Conservation (phyloP, 768 basidiomycete genomes). For the Chalciporus piperatus region DNA sequence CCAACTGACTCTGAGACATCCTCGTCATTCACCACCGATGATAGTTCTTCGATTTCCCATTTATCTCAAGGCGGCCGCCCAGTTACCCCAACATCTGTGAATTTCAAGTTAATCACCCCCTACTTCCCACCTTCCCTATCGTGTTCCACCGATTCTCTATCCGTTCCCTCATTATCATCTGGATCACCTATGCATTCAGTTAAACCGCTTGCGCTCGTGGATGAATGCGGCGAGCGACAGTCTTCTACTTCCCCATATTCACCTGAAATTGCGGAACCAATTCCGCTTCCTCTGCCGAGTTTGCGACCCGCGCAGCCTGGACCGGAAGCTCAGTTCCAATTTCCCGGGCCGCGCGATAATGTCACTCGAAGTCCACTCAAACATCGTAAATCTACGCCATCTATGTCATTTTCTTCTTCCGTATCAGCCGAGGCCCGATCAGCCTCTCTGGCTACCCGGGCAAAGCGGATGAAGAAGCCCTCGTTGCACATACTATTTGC, state of each 20-base stretch:
- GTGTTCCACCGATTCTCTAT: constrained; percentile 60
- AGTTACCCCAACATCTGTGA: constrained; percentile 34
- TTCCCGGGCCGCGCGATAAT: constrained; percentile 40
- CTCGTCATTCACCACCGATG: constrained; percentile 28
- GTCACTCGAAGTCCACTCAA: constrained; percentile 30
- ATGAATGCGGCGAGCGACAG: constrained; percentile 27
- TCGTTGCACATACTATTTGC: constrained; percentile 68
- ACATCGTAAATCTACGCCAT: constrained; percentile 37
- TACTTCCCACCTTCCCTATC: constrained; percentile 49
- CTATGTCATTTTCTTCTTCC: constrained; percentile 32
- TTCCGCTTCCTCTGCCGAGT: constrained; percentile 24
- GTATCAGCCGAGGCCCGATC: constrained; percentile 33
- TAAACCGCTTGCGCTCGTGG: constrained; percentile 38
- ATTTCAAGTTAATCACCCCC: constrained; percentile 25
- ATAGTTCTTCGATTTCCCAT: constrained; percentile 34
- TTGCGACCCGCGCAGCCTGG: constrained; percentile 17
- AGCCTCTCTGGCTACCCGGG: constrained; percentile 33
- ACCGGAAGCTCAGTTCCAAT: constrained; percentile 38
- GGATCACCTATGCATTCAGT: constrained; percentile 31
- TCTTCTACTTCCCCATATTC: constrained; percentile 25
- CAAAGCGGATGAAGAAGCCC: constrained; percentile 56
- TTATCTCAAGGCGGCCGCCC: constrained; percentile 30
- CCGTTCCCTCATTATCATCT: constrained; percentile 53
- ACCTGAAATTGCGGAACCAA: constrained; percentile 31
- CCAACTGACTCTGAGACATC: constrained; percentile 19